A percentile compares a stretch with the other conserved stretches of the same genome.
These are phyloP conservation scores for Brassica cretica DNA, from an alignment of 345 rosid genomes.

Conservation along the genomic window DNA sequence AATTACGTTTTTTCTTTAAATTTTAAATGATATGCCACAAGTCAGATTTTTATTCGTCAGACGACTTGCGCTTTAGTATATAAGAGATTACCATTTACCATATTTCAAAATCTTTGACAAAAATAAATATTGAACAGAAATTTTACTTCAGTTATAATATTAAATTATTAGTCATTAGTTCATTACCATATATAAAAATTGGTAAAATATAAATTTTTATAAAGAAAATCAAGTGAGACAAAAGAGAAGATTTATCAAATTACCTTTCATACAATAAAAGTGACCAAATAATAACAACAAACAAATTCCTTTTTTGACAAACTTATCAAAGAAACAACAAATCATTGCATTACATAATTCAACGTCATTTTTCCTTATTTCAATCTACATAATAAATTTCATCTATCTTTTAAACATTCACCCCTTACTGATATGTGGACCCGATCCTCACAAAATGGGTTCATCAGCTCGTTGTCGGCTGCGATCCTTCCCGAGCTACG, in stretches of 20 bases:
- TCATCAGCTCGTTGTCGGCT: constrained; percentile 58
- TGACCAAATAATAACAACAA: constrained; percentile 32
- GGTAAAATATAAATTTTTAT: not conserved
- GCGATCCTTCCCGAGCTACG: constrained; percentile 75
- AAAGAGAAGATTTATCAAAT: constrained; percentile 4
- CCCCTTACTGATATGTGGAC: not conserved
- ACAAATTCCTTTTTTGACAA: constrained; percentile 31
- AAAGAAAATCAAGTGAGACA: not conserved
- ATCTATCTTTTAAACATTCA: constrained; percentile 39
- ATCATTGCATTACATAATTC: constrained; percentile 19
- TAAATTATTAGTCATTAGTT: no score
- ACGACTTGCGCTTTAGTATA: no score
- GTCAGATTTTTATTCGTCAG: no score
- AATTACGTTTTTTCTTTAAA: no score
- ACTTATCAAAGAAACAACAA: constrained; percentile 39
- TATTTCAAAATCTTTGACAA: no score
- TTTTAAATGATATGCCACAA: no score
- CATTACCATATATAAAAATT: not conserved
- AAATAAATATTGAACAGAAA: no score
- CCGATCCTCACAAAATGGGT: constrained; percentile 36
- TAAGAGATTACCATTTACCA: no score
- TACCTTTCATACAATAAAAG: constrained; percentile 18
- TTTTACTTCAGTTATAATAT: no score
- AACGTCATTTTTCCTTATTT: constrained; percentile 30
- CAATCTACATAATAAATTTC: constrained; percentile 29